A percentile compares a stretch with the other conserved stretches of the same genome.
phyloP scores from a whole-genome alignment of 2,329 filamentous ascomycete genomes.

The Eutypella sp. region DNA sequence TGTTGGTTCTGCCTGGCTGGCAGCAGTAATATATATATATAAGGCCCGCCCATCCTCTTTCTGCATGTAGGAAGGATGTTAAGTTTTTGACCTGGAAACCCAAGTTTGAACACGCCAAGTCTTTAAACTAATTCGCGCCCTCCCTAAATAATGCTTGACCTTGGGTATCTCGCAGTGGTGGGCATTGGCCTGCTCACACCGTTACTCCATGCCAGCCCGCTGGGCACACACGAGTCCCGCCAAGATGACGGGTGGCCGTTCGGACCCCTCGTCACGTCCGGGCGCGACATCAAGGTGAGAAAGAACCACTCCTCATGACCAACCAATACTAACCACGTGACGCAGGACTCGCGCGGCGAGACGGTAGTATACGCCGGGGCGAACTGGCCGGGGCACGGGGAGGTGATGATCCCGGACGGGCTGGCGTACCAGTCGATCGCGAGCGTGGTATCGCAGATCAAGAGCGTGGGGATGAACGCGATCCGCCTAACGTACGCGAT shows the following conservation, averaged over 20 bases:
- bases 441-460: slow-evolving; percentile 50
- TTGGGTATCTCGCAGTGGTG: slow-evolving; percentile 20
- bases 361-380: slow-evolving; percentile 48
- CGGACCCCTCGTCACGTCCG: slow-evolving; percentile 32
- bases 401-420: slow-evolving; percentile 62
- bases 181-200: slow-evolving; percentile 14
- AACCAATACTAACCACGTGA: too few relatives aligned
- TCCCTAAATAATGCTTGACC: too few relatives aligned
- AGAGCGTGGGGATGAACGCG: slow-evolving; percentile 57
- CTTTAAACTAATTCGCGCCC: too few relatives aligned
- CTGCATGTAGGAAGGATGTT: too few relatives aligned
- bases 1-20: too few relatives aligned
- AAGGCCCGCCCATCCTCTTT: too few relatives aligned
- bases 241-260: slow-evolving; percentile 21
- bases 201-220: slow-evolving; percentile 14
- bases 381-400: slow-evolving; percentile 58
- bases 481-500: slow-evolving; percentile 60
- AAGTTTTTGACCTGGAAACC: too few relatives aligned
- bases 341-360: too few relatives aligned
- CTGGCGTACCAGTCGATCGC: slow-evolving; percentile 56
- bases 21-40: too few relatives aligned
- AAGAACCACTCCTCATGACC: too few relatives aligned
- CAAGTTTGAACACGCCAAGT: too few relatives aligned
- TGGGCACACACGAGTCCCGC: slow-evolving; percentile 11
- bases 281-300: slow-evolving; percentile 38